Evolutionary conservation across 176 grass and related monocot species (phyloP), one percentile per base, ranked within the genome.

Genomic region (Elymus sibiricus): DNA sequence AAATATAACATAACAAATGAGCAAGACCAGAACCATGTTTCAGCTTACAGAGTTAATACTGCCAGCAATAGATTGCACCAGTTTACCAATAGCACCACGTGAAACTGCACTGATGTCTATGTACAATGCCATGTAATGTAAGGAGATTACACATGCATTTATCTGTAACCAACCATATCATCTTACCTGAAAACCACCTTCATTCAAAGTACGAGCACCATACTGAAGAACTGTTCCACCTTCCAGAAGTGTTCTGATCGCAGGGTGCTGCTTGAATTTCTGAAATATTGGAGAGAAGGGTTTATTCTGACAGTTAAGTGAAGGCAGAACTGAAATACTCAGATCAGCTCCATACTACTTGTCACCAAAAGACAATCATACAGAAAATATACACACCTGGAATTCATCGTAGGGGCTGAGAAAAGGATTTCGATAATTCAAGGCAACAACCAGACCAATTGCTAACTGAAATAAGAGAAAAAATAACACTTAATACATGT

Each of bases 141-240:
- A 25, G 22, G 29, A 79, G 8, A 7, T 60, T 74, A 60, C 7
- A 71, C 35, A 24, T 35, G 37, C 34, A 28, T 19, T 19, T 76
- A 83, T 53, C 56, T 87, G 27, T 27, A n/a, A 74, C 15, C 9
- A 42, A 75, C 13, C 11, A 68, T 67, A 21, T 59, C 44, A 69
- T 56, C 51, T 44, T 91, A 94, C 96, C 92, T 98, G 96, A 61
- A 95, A 98, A 70, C 96, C 93, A 79, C 96, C 96, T 92, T 98
- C 96, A 84, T 98, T 98, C 81, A 98, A 88, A 92, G 93, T 88
- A 64, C 96, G 93, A 76, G 96, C 96, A 67, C 96, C 93, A 86
- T 98, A 98, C 29, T 95, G 91, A 85, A 95, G 85, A 86, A 86
- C 92, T 77, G 85, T 91, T 88, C 93, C 96, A 78, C 96, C 96